Base-by-base conservation (phyloP, 768 basidiomycete species). In the Serpula lacrymans region DNA sequence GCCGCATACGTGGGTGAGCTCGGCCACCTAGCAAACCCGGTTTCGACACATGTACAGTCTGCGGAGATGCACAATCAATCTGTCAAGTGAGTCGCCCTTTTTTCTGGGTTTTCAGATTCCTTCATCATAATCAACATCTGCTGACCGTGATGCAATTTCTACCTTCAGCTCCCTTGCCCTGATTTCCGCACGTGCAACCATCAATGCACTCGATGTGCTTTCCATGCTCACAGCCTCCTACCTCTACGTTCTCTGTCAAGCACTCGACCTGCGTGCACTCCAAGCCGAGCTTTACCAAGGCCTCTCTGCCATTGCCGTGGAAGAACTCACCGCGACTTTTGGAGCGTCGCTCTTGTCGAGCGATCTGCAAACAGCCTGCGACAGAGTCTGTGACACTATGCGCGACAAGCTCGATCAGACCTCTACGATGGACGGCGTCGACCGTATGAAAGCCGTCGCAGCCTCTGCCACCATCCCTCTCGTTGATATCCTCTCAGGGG, bases 41-140 rank as follows among this genome's bases (percentile, higher is more conserved):
- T 92, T 9, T 84, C 84, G 3, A 88, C 87, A 0, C 83, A 86
- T 50, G 79, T 89, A 35, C 88, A 92, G 53, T 84, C 83, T 2
- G 89, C 89, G 1, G 89, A 93, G 64, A 88, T 91, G 85, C 87
- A 90, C 56, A 93, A 93, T 51, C 90, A 93, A 60, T 85, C 90
- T 31, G 77, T 93, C 61, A 93, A 93, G 86, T 88, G 48, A 45
- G 84, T 68, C 9, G 32, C 24, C 23, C 18, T 40, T n/a, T 17
- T 39, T 26, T 11, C 18, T 42, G 10, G 18, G 11, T 34, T 37
- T 32, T 10, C 13, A 10, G 12, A 34, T 11, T 38, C 37, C 23
- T n/a, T 37, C 14, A 29, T 31, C 23, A 6, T 18, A 48, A 8
- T 44, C 57, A 14, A 55, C 46, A 31, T 37, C 48, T 30, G 29